Base-by-base conservation (phyloP, 495 filamentous ascomycete genomes). In the Hypoxylon fragiforme region DNA sequence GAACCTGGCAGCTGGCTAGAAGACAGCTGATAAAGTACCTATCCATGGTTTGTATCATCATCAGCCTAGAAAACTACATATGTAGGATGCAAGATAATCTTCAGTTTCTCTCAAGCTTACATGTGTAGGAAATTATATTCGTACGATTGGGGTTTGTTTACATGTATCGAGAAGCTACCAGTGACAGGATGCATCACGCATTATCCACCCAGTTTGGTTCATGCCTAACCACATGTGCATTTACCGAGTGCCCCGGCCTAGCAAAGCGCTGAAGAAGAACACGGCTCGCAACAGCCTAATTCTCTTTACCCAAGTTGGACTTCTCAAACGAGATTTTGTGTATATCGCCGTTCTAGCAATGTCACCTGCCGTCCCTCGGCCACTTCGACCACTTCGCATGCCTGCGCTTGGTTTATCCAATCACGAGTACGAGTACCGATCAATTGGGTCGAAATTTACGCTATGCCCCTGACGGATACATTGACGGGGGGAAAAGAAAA, bases 381-480 rank as follows among this genome's bases (percentile, higher is more conserved):
- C 41, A 46, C 28, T 32, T 37, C 44, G 41, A 55, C 38, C 36
- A 46, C 28, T 24, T 36, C 44, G 40, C 38, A 54, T 49, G 50
- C 32, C 46, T 49, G 40, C 44, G 28, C 40, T 15, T 30, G 12
- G 42, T 15, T 11, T 19, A 8, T 36, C 54, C 54, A 57, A 57
- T 57, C 46, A 43, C 20, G 24, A n/a, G 3, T 11, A n/a, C 19
- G 35, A 44, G 58, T 52, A 28, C 58, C 58, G 48, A 62, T 56
- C 58, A 62, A 56, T 62, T 62, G 58, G 58, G 52, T 53, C 58
- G 37, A 57, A 62, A 62, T 52, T 35, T 47, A 31, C 36, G 18
- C 30, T 32, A 32, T 34, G 45, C 26, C 52, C 58, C 44, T 52
- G 39, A 39, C 47, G 24, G 28, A 16, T 40, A 30, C 2, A 14